Conservation (phyloP, 2,329 filamentous ascomycete genomes). For the Colletotrichum tropicicola region DNA sequence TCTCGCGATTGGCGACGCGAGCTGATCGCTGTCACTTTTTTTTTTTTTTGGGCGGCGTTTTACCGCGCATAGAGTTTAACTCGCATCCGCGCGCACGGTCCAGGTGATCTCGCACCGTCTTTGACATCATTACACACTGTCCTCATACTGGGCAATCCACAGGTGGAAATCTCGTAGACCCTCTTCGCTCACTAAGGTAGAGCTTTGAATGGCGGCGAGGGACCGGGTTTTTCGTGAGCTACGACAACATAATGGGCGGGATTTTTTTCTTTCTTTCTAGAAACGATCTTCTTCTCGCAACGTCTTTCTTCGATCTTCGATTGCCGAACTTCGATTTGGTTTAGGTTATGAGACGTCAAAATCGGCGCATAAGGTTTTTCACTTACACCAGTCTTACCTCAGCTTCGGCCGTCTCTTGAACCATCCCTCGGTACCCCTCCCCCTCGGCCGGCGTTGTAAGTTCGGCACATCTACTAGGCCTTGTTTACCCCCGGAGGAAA, state of each 20-base stretch:
- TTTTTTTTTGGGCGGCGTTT: slow-evolving; percentile 17
- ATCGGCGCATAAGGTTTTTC: slow-evolving; percentile 13
- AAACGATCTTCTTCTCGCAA: background rate
- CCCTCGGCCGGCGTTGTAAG: background rate
- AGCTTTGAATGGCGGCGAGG: background rate
- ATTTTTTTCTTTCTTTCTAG: background rate
- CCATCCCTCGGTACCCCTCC: background rate
- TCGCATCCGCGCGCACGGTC: slow-evolving; percentile 19
- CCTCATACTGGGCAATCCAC: slow-evolving; percentile 4
- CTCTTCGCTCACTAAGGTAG: background rate
- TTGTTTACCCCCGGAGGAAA: background rate
- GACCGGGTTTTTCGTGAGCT: background rate
- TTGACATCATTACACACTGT: slow-evolving; percentile 18
- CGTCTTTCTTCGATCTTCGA: background rate
- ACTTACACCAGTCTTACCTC: slow-evolving; percentile 24
- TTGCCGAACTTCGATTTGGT: background rate
- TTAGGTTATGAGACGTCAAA: background rate
- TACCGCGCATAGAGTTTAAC: slow-evolving; percentile 13
- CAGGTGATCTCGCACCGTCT: slow-evolving; percentile 3
- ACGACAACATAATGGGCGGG: background rate
- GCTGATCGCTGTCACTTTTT: background rate
- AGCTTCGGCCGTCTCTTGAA: slow-evolving; percentile 6
- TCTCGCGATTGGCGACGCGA: background rate
- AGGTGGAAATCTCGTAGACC: background rate
- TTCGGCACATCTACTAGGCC: background rate